Conservation (phyloP, 2,329 filamentous ascomycete species). For the Chrysoporthe deuterocubensis region DNA sequence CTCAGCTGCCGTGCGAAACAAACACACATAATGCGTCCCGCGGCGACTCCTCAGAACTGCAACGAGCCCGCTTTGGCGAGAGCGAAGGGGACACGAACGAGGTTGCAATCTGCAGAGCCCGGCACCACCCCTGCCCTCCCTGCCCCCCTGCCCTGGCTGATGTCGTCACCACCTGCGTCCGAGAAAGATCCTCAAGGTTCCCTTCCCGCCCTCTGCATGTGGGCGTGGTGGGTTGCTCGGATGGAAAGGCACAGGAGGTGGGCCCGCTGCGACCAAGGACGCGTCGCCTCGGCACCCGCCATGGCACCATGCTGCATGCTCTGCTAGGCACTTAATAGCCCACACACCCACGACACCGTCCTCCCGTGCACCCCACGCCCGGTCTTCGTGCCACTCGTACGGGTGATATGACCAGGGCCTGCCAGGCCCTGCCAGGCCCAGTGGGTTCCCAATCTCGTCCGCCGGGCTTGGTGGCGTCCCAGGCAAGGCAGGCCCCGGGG, state of each 20-base stretch:
- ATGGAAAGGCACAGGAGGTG: background rate
- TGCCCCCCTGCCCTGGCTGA: background rate
- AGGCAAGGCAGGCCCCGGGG: no score
- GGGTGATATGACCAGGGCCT: background rate
- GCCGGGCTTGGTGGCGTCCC: no score
- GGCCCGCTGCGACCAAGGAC: background rate
- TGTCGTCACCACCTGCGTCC: constrained; percentile 3
- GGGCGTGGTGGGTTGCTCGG: background rate
- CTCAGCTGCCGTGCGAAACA: no score
- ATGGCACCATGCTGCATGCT: no score
- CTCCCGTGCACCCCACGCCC: background rate
- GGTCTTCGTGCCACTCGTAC: background rate
- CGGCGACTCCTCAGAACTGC: no score
- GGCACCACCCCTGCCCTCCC: background rate
- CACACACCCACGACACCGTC: background rate
- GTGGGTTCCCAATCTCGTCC: constrained; percentile 3
- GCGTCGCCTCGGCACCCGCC: background rate
- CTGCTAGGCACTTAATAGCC: no score
- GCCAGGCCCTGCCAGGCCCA: background rate
- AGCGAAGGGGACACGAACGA: background rate
- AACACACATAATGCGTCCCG: no score
- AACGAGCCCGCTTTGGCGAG: no score
- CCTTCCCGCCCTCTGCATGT: background rate
- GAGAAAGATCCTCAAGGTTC: background rate
- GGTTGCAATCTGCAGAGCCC: background rate